Evolutionary conservation across 2,329 filamentous ascomycete genomes (phyloP).

Genomic region (Lasiodiplodia gonubiensis): DNA sequence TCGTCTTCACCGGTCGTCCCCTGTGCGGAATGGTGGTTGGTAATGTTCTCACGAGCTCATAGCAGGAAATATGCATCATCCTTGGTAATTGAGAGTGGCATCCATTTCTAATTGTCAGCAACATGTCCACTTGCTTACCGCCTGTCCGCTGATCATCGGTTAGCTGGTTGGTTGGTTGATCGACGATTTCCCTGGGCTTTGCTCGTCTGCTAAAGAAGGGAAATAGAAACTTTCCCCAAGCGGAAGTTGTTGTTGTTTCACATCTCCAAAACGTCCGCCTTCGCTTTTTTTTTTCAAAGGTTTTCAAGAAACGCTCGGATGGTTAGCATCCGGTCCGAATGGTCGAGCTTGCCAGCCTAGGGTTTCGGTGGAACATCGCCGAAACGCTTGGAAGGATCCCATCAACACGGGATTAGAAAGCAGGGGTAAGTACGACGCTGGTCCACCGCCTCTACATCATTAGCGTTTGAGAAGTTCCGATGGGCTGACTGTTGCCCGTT

Average conservation of each 20-base stretch:
- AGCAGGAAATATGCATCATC: no score
- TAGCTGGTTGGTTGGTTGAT: background rate
- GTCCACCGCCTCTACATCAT: background rate
- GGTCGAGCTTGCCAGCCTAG: background rate
- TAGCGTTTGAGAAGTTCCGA: background rate
- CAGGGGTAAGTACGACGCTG: background rate
- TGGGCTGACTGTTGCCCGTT: background rate
- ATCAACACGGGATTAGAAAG: slow-evolving; percentile 6
- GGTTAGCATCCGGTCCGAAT: background rate
- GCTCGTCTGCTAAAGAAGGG: background rate
- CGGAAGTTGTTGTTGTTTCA: background rate
- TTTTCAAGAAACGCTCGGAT: background rate
- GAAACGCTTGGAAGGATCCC: slow-evolving; percentile 14
- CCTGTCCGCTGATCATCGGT: background rate
- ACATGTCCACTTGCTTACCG: background rate
- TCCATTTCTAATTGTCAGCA: background rate
- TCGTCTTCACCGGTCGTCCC: no score
- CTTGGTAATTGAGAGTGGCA: no score
- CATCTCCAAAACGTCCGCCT: background rate
- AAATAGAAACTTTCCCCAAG: background rate
- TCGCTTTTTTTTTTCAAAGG: background rate
- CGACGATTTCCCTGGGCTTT: background rate
- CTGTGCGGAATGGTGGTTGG: no score
- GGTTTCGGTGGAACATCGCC: slow-evolving; percentile 19
- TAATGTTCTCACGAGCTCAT: no score